Evolutionary conservation across 805 yeast genomes (phyloP), one percentile per base, ranked within the genome.

Genomic region (Metschnikowia corniflorae): DNA sequence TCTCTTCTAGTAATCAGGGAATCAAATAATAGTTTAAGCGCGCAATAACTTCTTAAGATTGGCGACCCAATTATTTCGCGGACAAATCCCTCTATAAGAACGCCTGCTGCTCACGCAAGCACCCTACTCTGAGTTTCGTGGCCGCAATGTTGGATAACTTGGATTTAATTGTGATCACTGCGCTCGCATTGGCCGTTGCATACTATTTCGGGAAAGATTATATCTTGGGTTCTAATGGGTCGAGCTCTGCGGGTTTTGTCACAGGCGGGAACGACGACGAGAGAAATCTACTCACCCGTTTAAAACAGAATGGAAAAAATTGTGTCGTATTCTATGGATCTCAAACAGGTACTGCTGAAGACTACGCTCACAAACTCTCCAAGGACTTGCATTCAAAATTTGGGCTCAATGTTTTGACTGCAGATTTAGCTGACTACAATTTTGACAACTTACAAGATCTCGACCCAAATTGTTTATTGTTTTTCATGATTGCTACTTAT

Each of bases 271-370:
- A 33, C 17, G 66, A 70, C 7, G 64, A 64, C 14, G 43, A 31
- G n/a, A 68, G 87, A 54, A 80, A 80, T 56, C 61, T 84, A 29
- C 67, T 73, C 7, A 77, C 75, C 39, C 76, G 75, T 3, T 58
- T 91, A 49, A 65, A 67, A 33, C 65, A 67, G 25, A 79, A 80
- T 51, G 72, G 75, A 43, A 89, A 91, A 63, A 82, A 83, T 46
- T 82, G 85, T 24, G 67, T 88, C 29, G 82, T 93, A 3, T 74
- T 93, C 43, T 93, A 75, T 58, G 97, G 96, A 13, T 89, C 97
- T 10, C 99, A 93, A 65, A 93, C 98, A 5, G 98, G 98, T 46
- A 93, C 98, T 13, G 96, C 97, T 29, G 98, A 93, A 65, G 98
- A 93, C 56, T 91, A 88, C 53, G 95, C 97, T 14, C 77, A 82